Evolutionary conservation across 257 asterid species (phyloP), one percentile per base, ranked within the genome.

Genomic region (Solanum pinnatisectum): DNA sequence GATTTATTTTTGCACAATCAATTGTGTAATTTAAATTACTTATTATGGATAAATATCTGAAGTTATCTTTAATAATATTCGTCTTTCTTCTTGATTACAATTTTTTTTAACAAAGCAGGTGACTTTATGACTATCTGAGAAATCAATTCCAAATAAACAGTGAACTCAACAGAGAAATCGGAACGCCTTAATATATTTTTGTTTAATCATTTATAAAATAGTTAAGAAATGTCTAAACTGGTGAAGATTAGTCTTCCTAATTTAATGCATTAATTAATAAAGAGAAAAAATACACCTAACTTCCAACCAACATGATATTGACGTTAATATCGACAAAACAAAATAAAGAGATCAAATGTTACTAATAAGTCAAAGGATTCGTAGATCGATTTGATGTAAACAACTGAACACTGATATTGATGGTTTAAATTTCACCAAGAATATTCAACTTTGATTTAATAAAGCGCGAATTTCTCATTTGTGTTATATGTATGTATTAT

Each of bases 81-180:
- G 3, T 10, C 46, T 40, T 40, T 44, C 4, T 44, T 44, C 52
- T 1, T 44, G 52, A 44, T 44, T 11, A 12, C 15, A 11, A 44
- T 12, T 11, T 42, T 42, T 11, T 42, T 42, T 11, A 8, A 60
- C 13, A 60, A 63, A 63, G 1, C 30, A 63, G 1, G 30, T 63
- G 71, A 63, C 71, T n/a, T 23, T 63, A 0, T 60, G 68, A 60
- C 1, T 0, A 0, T 59, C 0, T 60, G 30, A 63, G 74, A 68
- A 68, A 68, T 68, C 8, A 68, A 63, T 1, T 23, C 1, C 30
- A 30, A 30, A 30, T 1, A 0, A 60, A 60, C 30, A 3, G 0
- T 23, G 0, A n/a, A 65, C 33, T 68, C 23, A 68, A 14, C 3
- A 13, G 5, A 0, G 7, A 30, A 70, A 70, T 7, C 0, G 0